phyloP scores from a whole-genome alignment of 2,329 filamentous ascomycete species.

The Fusarium hostae region DNA sequence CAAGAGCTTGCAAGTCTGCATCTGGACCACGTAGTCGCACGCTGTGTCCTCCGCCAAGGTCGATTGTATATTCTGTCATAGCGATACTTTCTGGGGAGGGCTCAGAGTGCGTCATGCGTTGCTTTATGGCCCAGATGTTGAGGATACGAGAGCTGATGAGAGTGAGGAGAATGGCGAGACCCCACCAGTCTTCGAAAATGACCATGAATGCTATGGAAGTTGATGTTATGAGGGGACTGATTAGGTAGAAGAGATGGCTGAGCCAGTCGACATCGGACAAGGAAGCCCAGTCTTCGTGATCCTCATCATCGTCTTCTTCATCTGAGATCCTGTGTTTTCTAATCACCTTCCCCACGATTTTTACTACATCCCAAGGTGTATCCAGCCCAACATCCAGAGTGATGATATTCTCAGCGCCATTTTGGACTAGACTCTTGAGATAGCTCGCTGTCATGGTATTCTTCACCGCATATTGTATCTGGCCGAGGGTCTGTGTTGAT shows the following conservation, averaged over 20 bases:
- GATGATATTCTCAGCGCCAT: conserved; percentile 32
- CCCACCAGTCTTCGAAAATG: conserved; percentile 64
- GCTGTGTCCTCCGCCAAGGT: conserved; percentile 62
- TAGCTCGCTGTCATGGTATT: conserved; percentile 66
- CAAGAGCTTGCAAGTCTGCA: conserved; percentile 69
- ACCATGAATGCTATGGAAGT: conserved; percentile 57
- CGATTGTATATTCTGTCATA: conserved; percentile 60
- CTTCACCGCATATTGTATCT: conserved; percentile 50
- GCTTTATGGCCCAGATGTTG: conserved; percentile 67
- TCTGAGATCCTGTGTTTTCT: conserved; percentile 7
- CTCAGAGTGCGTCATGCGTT: conserved; percentile 50
- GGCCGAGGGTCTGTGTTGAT: conserved; percentile 30
- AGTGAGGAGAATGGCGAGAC: conserved; percentile 57
- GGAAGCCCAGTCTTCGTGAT: conserved; percentile 37
- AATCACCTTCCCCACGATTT: conserved; percentile 17
- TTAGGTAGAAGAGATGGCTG: conserved; percentile 61
- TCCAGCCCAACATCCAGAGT: conserved; percentile 46
- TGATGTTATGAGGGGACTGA: conserved; percentile 59
- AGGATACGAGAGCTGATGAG: conserved; percentile 65
- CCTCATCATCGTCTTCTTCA: conserved; percentile 20
- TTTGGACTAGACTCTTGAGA: conserved; percentile 45
- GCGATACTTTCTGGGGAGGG: conserved; percentile 16
- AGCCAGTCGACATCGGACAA: conserved; percentile 56
- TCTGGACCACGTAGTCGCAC: conserved; percentile 64
- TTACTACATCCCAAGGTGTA: conserved; percentile 38